Conservation (phyloP, 495 filamentous ascomycete genomes). For the Xylaria longipes region DNA sequence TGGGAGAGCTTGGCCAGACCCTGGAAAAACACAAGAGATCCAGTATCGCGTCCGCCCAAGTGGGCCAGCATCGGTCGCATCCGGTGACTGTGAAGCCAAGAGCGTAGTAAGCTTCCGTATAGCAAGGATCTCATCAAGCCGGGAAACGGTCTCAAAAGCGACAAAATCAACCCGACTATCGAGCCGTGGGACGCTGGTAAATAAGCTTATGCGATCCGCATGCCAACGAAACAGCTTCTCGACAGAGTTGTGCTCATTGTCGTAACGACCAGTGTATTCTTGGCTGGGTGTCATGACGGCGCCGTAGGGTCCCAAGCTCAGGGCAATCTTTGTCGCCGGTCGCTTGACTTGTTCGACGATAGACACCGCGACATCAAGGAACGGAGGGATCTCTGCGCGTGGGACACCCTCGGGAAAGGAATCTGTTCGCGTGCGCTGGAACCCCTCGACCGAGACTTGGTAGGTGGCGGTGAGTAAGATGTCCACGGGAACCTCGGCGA, state of each 20-base stretch:
- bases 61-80: slow-evolving; percentile 6
- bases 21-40: slow-evolving; percentile 68
- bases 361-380: slow-evolving; percentile 43
- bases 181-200: slow-evolving; percentile 39
- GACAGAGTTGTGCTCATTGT: slow-evolving; percentile 49
- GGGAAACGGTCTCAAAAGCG: slow-evolving; percentile 69
- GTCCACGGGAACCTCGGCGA: slow-evolving; percentile 60
- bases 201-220: slow-evolving; percentile 56
- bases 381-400: slow-evolving; percentile 31
- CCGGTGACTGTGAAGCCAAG: slow-evolving; percentile 19
- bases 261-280: slow-evolving; percentile 69
- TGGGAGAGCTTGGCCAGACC: slow-evolving; percentile 49
- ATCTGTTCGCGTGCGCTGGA: slow-evolving; percentile 45
- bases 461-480: slow-evolving; percentile 70
- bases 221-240: slow-evolving; percentile 62
- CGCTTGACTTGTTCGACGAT: slow-evolving; percentile 45
- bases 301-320: slow-evolving; percentile 69
- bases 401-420: slow-evolving; percentile 34
- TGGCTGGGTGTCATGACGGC: slow-evolving; percentile 67
- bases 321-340: slow-evolving; percentile 44
- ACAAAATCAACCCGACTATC: slow-evolving; percentile 56
- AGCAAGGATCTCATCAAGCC: slow-evolving; percentile 64
- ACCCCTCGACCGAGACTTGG: slow-evolving; percentile 63
- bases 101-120: slow-evolving; percentile 53
- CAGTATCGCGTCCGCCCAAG: slow-evolving; percentile 53